A percentile compares a stretch with the other conserved stretches of the same genome.
Conservation (phyloP, 306 rosid species). For the Cicer judaicum region DNA sequence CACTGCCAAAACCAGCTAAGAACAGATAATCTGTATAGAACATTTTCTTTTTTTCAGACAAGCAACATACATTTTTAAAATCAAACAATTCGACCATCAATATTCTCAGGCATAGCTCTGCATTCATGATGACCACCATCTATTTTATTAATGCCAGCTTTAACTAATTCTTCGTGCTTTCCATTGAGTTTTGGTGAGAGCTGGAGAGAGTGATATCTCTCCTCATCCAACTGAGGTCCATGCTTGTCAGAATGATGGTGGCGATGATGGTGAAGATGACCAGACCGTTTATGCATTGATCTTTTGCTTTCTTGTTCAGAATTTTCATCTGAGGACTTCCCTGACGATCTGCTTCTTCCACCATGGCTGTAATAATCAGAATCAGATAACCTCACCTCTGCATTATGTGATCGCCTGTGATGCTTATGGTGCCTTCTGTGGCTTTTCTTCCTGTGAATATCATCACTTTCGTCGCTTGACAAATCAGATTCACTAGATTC, state of each 20-base stretch:
- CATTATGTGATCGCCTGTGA: slow-evolving; percentile 53
- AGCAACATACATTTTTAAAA: slow-evolving; percentile 18
- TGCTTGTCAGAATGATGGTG: slow-evolving; percentile 47
- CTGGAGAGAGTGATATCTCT: slow-evolving; percentile 42
- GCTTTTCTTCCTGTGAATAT: slow-evolving; percentile 46
- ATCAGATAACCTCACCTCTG: slow-evolving; percentile 59
- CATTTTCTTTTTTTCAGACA: neutral
- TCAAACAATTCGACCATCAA: slow-evolving; percentile 42
- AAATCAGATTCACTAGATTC: slow-evolving; percentile 53
- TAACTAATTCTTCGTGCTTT: slow-evolving; percentile 28
- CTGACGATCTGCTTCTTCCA: slow-evolving; percentile 55
- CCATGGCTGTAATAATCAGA: slow-evolving; percentile 44
- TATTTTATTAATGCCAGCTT: slow-evolving; percentile 27
- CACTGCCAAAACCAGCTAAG: slow-evolving; percentile 24
- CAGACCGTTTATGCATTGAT: slow-evolving; percentile 47
- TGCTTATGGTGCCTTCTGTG: slow-evolving; percentile 56
- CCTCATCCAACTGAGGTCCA: slow-evolving; percentile 48
- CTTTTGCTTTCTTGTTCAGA: slow-evolving; percentile 51
- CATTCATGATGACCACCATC: slow-evolving; percentile 35
- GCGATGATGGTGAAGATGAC: slow-evolving; percentile 48
- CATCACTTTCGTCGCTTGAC: slow-evolving; percentile 52
- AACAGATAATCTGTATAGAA: slow-evolving; percentile 22
- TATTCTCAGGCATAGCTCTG: slow-evolving; percentile 30
- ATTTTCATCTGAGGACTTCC: slow-evolving; percentile 62
- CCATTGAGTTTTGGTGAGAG: slow-evolving; percentile 40